Base-by-base conservation (phyloP, 768 basidiomycete species). In the Pleurotus ostreatus region DNA sequence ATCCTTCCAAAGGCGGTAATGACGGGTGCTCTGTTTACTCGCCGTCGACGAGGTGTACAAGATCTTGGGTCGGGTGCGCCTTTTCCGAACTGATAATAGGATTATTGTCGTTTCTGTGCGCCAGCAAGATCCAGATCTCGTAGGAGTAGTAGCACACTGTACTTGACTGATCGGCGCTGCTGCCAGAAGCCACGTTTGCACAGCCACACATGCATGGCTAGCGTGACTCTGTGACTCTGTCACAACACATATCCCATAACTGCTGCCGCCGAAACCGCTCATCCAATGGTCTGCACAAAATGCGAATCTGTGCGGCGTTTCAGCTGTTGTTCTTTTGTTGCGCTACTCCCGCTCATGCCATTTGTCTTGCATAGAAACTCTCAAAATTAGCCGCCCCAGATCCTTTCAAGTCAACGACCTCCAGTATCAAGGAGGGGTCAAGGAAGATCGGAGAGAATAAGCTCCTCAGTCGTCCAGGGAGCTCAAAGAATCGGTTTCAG, bases 381-480 rank as follows among this genome's bases (percentile, higher is more conserved):
- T 92, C 90, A 56, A 93, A 90, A 70, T 80, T 94, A 45, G 92
- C 92, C 55, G 92, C 92, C 2, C 92, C 92, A 46, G 92, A 94
- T 73, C 92, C 92, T 40, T 94, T 92, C 72, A 80, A 78, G 30
- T 79, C 89, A 9, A 86, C 86, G 46, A 85, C 88, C 2, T 71
- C 73, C 49, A 83, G 84, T 60, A 87, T 92, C 72, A 92, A 88
- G 73, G 86, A 87, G 15, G 90, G 90, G 47, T 81, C 85, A 26
- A 80, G 92, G 60, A 92, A 81, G 70, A 81, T 93, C 40, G 89
- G 88, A 58, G 91, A 90, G 77, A 93, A 92, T 75, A 92, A 92
- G 75, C 81, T 92, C 25, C 74, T 90, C 45, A 75, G 76, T 54
- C 79, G 86, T 37, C 86, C 85, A 26, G 86, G 85, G 26, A 81